These are phyloP conservation scores for Monosporozyma yasuniensis DNA, from an alignment of 805 yeast species.

Conservation along the genomic window DNA sequence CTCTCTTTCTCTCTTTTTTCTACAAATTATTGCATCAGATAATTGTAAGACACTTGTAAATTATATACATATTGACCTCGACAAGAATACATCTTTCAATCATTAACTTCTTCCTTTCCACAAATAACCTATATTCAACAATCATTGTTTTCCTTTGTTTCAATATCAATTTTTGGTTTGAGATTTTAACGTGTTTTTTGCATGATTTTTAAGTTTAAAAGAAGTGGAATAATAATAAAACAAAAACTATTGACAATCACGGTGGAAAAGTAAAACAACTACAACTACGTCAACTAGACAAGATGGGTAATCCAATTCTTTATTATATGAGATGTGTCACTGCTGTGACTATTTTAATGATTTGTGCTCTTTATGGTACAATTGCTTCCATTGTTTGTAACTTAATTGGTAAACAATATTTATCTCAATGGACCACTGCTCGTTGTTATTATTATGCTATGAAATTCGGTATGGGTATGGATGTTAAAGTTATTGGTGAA, in stretches of 20 bases:
- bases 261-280: neutral
- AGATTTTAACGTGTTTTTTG: neutral
- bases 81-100: no score
- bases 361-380: constrained; percentile 70
- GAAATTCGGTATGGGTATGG: constrained; percentile 57
- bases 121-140: neutral
- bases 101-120: no score
- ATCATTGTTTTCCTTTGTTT: neutral
- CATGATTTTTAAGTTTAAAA: neutral
- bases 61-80: no score
- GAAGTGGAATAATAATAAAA: no score
- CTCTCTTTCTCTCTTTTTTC: no score
- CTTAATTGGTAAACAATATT: constrained; percentile 61
- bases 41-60: no score
- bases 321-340: constrained; percentile 49
- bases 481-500: constrained; percentile 59
- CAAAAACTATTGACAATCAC: no score
- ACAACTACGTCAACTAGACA: neutral
- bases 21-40: no score
- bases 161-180: neutral
- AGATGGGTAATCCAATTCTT: constrained; percentile 30
- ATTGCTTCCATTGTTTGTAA: constrained; percentile 61
- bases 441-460: constrained; percentile 62
- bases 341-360: constrained; percentile 43
- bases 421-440: constrained; percentile 87